These are phyloP conservation scores for Hirschioporus abietinus DNA, from an alignment of 768 basidiomycete species.

Conservation along the genomic window DNA sequence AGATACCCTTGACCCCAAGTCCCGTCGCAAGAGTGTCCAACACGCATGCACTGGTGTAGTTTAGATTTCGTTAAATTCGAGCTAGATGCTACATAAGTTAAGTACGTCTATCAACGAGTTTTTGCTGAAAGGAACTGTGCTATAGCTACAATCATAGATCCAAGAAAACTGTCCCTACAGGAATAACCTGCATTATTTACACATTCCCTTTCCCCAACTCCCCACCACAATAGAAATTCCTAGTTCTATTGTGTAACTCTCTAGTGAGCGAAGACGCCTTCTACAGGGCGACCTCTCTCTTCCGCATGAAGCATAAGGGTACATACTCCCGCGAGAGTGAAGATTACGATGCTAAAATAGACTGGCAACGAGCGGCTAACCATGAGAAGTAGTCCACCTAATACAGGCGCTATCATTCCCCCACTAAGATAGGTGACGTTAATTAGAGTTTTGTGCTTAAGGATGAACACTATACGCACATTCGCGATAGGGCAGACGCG, in stretches of 20 bases:
- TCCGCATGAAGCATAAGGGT: slow-evolving; percentile 42
- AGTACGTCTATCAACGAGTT: not conserved
- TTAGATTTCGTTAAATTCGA: not conserved
- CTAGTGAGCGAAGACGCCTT: not conserved
- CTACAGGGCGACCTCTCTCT: not conserved
- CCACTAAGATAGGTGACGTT: slow-evolving; percentile 42
- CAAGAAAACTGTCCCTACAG: not conserved
- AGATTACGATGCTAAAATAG: slow-evolving; percentile 64
- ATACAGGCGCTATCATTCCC: slow-evolving; percentile 82
- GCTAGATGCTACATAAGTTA: not conserved
- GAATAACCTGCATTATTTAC: not conserved
- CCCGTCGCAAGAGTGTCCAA: not conserved
- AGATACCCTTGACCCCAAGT: too few species aligned
- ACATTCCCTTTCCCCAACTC: too few species aligned
- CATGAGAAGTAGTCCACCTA: slow-evolving; percentile 69
- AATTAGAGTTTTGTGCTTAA: slow-evolving; percentile 7
- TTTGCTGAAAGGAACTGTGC: not conserved
- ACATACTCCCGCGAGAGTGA: slow-evolving; percentile 56
- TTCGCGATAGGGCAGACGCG: slow-evolving; percentile 79
- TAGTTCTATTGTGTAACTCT: not conserved
- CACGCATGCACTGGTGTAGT: not conserved
- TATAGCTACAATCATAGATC: not conserved
- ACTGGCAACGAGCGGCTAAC: slow-evolving; percentile 69
- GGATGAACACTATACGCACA: slow-evolving; percentile 42
- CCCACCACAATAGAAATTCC: too few species aligned